phyloP scores from a whole-genome alignment of 1,139 yeast species.

The Hansenula anomala region DNA sequence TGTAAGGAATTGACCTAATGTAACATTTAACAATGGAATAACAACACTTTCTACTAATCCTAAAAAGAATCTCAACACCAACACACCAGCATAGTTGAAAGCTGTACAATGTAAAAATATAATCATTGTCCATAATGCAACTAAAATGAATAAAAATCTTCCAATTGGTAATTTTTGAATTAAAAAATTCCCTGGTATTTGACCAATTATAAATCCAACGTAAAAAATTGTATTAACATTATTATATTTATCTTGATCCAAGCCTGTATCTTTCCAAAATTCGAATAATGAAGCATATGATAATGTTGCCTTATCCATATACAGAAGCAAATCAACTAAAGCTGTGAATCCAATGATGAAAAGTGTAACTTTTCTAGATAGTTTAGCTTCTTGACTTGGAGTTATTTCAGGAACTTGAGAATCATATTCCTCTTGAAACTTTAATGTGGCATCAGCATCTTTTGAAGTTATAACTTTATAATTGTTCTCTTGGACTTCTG shows the following conservation, averaged over 20 bases:
- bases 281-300: constrained; percentile 35
- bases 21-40: constrained; percentile 30
- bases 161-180: constrained; percentile 28
- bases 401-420: too few relatives aligned
- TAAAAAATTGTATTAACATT: constrained; percentile 29
- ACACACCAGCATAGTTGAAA: constrained; percentile 33
- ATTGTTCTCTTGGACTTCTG: too few relatives aligned
- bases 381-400: too few relatives aligned
- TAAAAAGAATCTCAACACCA: constrained; percentile 34
- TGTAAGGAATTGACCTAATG: constrained; percentile 36
- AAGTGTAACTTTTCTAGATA: too few relatives aligned
- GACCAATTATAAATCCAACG: constrained; percentile 31
- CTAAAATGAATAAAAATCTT: constrained; percentile 24
- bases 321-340: constrained; percentile 30
- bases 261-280: constrained; percentile 31
- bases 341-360: too few relatives aligned
- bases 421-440: too few relatives aligned
- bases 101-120: constrained; percentile 34
- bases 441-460: too few relatives aligned
- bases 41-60: constrained; percentile 36
- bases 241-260: constrained; percentile 23
- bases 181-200: constrained; percentile 24
- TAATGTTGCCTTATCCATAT: constrained; percentile 36
- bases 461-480: too few relatives aligned
- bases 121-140: constrained; percentile 31